Conservation (phyloP, 2,329 filamentous ascomycete species). For the Aquanectria penicillioides region DNA sequence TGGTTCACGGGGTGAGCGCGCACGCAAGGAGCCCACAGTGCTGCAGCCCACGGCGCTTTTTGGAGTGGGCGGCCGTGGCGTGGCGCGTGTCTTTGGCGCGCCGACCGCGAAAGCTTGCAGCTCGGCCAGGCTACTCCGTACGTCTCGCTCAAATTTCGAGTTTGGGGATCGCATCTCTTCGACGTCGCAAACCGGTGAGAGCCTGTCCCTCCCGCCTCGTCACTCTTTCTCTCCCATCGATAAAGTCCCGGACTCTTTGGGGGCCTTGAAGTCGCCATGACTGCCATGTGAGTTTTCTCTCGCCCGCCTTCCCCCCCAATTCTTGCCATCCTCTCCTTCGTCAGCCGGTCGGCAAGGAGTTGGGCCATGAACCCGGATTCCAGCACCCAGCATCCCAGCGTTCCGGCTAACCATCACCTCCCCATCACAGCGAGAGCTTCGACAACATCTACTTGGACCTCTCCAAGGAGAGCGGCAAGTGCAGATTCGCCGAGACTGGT, state of each 20-base stretch:
- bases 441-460: slow-evolving; percentile 97
- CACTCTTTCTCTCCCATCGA: neutral
- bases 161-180: slow-evolving; percentile 20
- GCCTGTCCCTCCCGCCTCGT: neutral
- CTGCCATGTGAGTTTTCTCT: slow-evolving; percentile 49
- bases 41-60: no score
- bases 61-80: neutral
- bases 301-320: neutral
- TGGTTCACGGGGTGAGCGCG: slow-evolving; percentile 22
- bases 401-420: slow-evolving; percentile 23
- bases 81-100: slow-evolving; percentile 27
- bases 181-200: slow-evolving; percentile 16
- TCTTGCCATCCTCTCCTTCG: neutral
- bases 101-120: slow-evolving; percentile 19
- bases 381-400: slow-evolving; percentile 21
- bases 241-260: neutral
- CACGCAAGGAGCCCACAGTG: no score
- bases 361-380: no score
- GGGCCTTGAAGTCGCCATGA: slow-evolving; percentile 41
- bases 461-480: slow-evolving; percentile 91
- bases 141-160: slow-evolving; percentile 26
- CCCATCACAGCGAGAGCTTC: slow-evolving; percentile 79
- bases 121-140: no score
- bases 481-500: slow-evolving; percentile 92
- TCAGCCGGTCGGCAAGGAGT: neutral